A percentile compares a stretch with the other conserved stretches of the same genome.
Evolutionary conservation across 106 monocot genomes (phyloP).

Genomic region (Apostasia ramifera): DNA sequence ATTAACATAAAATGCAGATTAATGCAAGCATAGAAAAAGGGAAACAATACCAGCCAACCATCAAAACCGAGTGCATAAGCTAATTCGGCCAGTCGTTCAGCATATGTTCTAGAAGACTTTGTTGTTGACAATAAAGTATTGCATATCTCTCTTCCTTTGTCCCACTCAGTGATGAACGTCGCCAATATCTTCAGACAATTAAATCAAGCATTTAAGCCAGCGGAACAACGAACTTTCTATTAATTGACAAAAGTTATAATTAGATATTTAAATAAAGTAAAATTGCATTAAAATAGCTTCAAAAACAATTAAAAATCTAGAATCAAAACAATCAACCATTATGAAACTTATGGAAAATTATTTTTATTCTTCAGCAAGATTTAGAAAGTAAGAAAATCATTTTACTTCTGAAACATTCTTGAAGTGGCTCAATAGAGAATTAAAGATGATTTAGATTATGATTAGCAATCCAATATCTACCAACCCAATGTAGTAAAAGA

Average conservation of each 20-base stretch:
- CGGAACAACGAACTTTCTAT: background rate
- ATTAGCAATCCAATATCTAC: no score
- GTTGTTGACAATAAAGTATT: conserved; percentile 50
- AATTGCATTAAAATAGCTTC: background rate
- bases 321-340: no score
- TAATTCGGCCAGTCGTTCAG: conserved; percentile 68
- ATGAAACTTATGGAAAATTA: no score
- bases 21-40: background rate
- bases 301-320: background rate
- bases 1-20: background rate
- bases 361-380: no score
- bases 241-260: no score
- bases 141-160: conserved; percentile 47
- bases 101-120: conserved; percentile 69
- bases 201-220: conserved; percentile 5
- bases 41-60: conserved; percentile 83
- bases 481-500: no score
- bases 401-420: no score
- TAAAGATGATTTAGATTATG: no score
- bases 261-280: background rate
- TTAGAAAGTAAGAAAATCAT: no score
- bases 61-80: conserved; percentile 75
- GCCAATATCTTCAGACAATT: conserved; percentile 62
- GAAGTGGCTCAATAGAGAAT: no score
- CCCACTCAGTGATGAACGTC: conserved; percentile 84